Base-by-base conservation (phyloP, 73 alveolate genomes). In the Paraurostyla sp. region DNA sequence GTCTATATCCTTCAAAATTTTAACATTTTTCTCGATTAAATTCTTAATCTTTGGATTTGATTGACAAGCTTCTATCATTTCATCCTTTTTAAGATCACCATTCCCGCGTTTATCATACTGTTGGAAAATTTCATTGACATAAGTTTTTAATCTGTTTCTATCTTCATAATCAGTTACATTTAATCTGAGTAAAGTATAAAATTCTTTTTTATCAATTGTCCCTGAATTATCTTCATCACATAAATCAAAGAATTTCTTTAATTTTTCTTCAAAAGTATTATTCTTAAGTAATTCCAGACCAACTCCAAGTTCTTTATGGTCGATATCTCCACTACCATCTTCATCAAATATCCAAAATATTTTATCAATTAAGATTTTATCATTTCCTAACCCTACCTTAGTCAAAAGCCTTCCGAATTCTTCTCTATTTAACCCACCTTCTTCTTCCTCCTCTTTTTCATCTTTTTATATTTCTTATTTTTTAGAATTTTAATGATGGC, bases 191-290 rank as follows among this genome's bases (percentile, higher is more conserved):
- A 89, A 51, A 7, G 60, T 89, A 50, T 89, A 89, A 46, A 89
- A 89, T 57, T 89, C 94, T 45, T 89, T 89, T 57, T 81, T 89
- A 63, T 89, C 94, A 9, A 89, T 89, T 27, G 92, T 89, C n/a
- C 94, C 94, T 0, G 89, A 62, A 46, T 73, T 85, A 41, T 89
- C 94, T 32, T 80, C 91, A 58, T 89, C 94, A 49, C 94, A 89
- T 7, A 89, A 42, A 32, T 89, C 94, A 56, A 89, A 89, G 83
- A 80, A 89, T 38, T 56, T 63, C 22, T 78, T 91, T 22, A 88
- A 41, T 46, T 71, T 56, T 42, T 88, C 88, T 51, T 65, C 87
- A 23, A 78, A 88, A 6, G 94, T 88, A 62, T 42, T 63, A 25
- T 88, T 58, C 38, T 78, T 88, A 9, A 88, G 42, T 7, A 88